These are phyloP conservation scores for Amanita rubescens DNA, from an alignment of 768 basidiomycete species.

Conservation along the genomic window DNA sequence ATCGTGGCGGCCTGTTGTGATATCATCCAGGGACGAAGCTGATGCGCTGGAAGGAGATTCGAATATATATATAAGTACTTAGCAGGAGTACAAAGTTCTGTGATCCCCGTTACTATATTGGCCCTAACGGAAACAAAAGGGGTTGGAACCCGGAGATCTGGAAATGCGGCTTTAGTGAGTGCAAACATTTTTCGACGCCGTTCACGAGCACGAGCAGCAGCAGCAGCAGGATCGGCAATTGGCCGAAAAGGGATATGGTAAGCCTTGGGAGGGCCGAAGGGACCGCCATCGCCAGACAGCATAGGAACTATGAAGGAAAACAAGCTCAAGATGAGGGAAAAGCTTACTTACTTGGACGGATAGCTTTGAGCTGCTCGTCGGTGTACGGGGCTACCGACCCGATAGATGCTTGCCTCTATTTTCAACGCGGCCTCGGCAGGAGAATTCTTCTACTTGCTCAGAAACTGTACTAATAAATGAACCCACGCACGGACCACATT, in stretches of 20 bases:
- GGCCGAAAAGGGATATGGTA: slow-evolving; percentile 5
- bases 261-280: background rate
- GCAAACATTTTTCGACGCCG: slow-evolving; percentile 2
- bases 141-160: slow-evolving; percentile 1
- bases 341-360: slow-evolving; percentile 4
- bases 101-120: too few relatives aligned
- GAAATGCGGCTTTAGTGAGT: slow-evolving; percentile 2
- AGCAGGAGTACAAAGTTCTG: too few relatives aligned
- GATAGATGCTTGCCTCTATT: slow-evolving; percentile 1
- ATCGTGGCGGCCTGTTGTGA: too few relatives aligned
- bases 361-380: slow-evolving; percentile 5
- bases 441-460: too few relatives aligned
- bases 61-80: too few relatives aligned
- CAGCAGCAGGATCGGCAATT: slow-evolving; percentile 2
- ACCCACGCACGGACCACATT: too few relatives aligned
- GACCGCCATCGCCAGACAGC: slow-evolving; percentile 2
- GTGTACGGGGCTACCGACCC: slow-evolving; percentile 5
- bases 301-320: background rate
- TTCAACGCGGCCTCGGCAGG: slow-evolving; percentile 1
- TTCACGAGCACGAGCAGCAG: slow-evolving; percentile 3
- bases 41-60: too few relatives aligned
- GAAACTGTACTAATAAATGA: too few relatives aligned
- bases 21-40: too few relatives aligned
- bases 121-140: background rate
- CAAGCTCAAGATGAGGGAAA: slow-evolving; percentile 1